Percentiles rank a stretch among this genome's conserved stretches.
Conservation (phyloP, 148 eudicot genomes). For the Amaranthus cruentus region DNA sequence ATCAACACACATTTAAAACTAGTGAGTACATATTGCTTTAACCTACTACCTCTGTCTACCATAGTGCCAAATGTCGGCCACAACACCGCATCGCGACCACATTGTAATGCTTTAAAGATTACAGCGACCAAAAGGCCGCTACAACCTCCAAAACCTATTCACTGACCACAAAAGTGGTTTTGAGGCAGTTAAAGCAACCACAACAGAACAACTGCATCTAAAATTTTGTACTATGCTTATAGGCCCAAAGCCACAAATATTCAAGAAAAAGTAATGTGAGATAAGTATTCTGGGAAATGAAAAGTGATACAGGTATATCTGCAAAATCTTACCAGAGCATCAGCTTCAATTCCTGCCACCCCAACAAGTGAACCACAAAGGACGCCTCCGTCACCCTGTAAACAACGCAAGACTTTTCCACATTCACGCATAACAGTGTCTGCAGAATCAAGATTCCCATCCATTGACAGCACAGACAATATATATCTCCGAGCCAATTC, state of each 20-base stretch:
- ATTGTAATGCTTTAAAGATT: too few species aligned
- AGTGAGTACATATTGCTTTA: too few species aligned
- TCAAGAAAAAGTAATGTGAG: background rate
- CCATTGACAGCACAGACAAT: slow-evolving; percentile 45
- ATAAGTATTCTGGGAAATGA: background rate
- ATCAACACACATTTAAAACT: background rate
- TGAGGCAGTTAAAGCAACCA: too few species aligned
- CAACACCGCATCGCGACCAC: too few species aligned
- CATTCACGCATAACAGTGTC: slow-evolving; percentile 43
- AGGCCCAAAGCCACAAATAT: background rate
- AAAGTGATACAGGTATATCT: background rate
- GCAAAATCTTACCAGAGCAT: slow-evolving; percentile 55
- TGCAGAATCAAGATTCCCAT: slow-evolving; percentile 43
- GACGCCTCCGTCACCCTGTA: slow-evolving; percentile 72
- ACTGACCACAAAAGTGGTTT: too few species aligned
- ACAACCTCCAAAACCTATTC: too few species aligned
- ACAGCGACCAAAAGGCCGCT: too few species aligned
- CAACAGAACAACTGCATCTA: too few species aligned
- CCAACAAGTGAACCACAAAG: slow-evolving; percentile 74
- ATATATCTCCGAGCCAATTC: slow-evolving; percentile 68
- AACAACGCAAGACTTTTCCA: slow-evolving; percentile 51
- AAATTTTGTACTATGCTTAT: too few species aligned
- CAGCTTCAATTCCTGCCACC: slow-evolving; percentile 67
- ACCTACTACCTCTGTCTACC: too few species aligned
- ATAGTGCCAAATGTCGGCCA: too few species aligned